Base-by-base conservation (phyloP, 768 basidiomycete species). In the Leucosporidium scottii region DNA sequence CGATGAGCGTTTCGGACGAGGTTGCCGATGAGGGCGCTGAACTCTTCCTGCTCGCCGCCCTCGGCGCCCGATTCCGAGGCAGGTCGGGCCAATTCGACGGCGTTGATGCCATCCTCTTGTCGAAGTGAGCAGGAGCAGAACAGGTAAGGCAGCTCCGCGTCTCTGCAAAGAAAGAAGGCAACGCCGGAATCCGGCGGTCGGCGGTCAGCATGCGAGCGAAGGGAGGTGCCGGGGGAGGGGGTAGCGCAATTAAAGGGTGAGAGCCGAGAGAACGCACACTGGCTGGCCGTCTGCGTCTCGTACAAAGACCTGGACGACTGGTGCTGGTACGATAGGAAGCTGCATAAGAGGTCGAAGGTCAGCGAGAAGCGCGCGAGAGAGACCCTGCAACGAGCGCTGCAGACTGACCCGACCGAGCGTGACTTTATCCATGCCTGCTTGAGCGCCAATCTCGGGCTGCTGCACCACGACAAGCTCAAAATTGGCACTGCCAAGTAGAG, bases 381-480 rank as follows among this genome's bases (percentile, higher is more conserved):
- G n/a, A n/a, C n/a, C n/a, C 23, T 2, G 23, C 4, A 13, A 1
- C 6, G 18, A 21, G 30, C 18, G 12, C 15, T 23, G 6, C 9
- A 9, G 8, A 21, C 71, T 56, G 50, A 68, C 71, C 39, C 71
- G 51, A 23, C 71, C 67, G 3, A 72, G 39, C 13, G 71, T 66
- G 51, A 59, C 55, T 21, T 47, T 62, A 6, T 49, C 31, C 28
- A 61, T 2, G 0, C 88, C 87, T 78, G 91, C 92, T 77, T 90
- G 90, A 50, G 92, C 90, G 31, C 89, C 86, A 68, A 83, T 83
- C 70, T 84, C 82, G 15, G 92, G 92, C 67, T 93, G 87, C 74
- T 96, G 92, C 31, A 92, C 83, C 67, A 93, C 85, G 76, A 89
- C 86, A 23, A 96, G 85, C 58, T 87, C 84, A 77, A 93, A 94